Base-by-base conservation (phyloP, 2,329 filamentous ascomycete species). In the Nigrograna mackinnonii region DNA sequence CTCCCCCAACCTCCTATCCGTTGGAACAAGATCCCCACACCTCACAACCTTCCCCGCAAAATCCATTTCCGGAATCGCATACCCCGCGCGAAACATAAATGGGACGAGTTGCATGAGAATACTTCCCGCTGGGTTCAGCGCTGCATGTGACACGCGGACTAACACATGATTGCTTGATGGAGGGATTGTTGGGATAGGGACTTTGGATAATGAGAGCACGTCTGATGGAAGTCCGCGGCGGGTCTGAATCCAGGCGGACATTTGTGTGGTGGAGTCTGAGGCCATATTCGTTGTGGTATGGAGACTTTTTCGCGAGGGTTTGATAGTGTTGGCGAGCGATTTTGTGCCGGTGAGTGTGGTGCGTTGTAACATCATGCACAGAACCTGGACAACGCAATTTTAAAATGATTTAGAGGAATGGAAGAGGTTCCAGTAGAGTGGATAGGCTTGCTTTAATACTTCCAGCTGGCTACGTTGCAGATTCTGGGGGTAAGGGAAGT, bases 71-170 rank as follows among this genome's bases (percentile, higher is more conserved):
- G 72, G 72, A 4, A 70, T 63, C n/a, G 64, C 67, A 1, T 63
- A 59, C 4, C 52, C 43, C 17, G 54, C 43, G 38, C 72, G 66
- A 16, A 72, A 49, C 18, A 71, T 46, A 7, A 58, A 52, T 6
- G 73, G 72, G 24, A 74, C 47, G 4, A 75, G 57, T n/a, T 64
- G 59, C 61, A 74, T 69, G 14, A 71, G 63, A 34, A 73, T 66
- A 24, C 68, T 65, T 18, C 59, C 62, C 34, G 66, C 70, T 5
- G 68, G 67, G 40, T 74, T 76, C 35, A 76, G 67, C 6, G 66
- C 67, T 4, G 59, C 66, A 43, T 74, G 71, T 33, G 67, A 61
- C 13, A 70, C 43, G 16, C 34, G 43, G 36, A 60, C 34, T 7
- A 44, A 36, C 11, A 56, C 37, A 20, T 56, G 44, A 2, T 37